Percentiles rank a stretch among this genome's conserved stretches.
Conservation (phyloP, 495 filamentous ascomycete genomes). For the Daldinia concentrica region DNA sequence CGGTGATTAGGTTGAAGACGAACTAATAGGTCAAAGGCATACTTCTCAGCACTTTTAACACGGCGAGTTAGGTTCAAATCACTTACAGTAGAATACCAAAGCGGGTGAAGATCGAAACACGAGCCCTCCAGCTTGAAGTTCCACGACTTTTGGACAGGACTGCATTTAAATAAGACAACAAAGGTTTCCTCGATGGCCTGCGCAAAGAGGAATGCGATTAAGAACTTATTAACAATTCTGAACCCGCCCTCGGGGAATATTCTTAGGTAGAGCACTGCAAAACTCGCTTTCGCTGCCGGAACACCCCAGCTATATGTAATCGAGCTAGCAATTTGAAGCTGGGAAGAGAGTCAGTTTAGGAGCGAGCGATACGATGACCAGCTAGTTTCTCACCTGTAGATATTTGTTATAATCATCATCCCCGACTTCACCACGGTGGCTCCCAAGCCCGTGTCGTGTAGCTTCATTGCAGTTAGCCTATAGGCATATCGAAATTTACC, state of each 20-base stretch:
- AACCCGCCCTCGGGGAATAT: constrained; percentile 36
- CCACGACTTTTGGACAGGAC: constrained; percentile 37
- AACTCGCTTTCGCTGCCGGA: constrained; percentile 36
- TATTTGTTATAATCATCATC: constrained; percentile 24
- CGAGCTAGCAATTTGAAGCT: constrained; percentile 33
- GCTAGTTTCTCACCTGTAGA: constrained; percentile 23
- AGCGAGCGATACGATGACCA: neutral
- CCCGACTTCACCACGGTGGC: constrained; percentile 19
- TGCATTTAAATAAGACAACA: constrained; percentile 38
- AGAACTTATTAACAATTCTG: constrained; percentile 30
- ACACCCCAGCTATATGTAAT: constrained; percentile 38
- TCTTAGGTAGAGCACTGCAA: constrained; percentile 40
- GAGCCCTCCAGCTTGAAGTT: constrained; percentile 31
- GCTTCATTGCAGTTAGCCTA: constrained; percentile 22
- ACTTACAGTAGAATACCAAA: constrained; percentile 44
- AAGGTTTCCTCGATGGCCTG: constrained; percentile 39
- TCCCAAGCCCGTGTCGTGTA: constrained; percentile 27
- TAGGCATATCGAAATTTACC: too few relatives aligned
- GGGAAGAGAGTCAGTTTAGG: constrained; percentile 5
- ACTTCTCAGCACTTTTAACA: constrained; percentile 1
- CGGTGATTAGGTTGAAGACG: constrained; percentile 40
- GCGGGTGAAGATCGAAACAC: constrained; percentile 38
- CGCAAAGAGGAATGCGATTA: constrained; percentile 33
- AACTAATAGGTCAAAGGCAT: constrained; percentile 25
- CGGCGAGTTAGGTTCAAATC: neutral